A percentile compares a stretch with the other conserved stretches of the same genome.
These are phyloP conservation scores for Sophora flavescens DNA, from an alignment of 306 rosid species.

Conservation along the genomic window DNA sequence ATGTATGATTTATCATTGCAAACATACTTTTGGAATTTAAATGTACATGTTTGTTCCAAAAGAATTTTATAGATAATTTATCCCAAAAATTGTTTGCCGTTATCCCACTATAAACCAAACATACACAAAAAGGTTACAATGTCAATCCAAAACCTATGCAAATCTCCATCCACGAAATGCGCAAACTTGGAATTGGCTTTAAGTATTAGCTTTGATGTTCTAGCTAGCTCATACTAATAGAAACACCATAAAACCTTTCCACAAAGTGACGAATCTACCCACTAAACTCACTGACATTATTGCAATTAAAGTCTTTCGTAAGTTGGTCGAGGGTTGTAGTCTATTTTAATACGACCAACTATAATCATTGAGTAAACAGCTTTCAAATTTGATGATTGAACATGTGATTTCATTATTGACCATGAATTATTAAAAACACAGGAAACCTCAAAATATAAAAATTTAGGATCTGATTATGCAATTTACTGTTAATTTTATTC, in stretches of 20 bases:
- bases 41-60: too few relatives aligned
- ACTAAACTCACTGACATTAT: too few relatives aligned
- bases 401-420: not conserved
- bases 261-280: too few relatives aligned
- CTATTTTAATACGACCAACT: too few relatives aligned
- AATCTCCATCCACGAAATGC: conserved; percentile 21
- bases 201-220: not conserved
- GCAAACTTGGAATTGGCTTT: not conserved
- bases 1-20: too few relatives aligned
- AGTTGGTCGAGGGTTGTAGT: too few relatives aligned
- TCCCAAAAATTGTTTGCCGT: too few relatives aligned
- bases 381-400: not conserved
- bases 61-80: too few relatives aligned
- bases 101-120: too few relatives aligned
- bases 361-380: not conserved
- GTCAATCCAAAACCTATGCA: conserved; percentile 2
- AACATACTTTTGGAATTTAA: too few relatives aligned
- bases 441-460: not conserved
- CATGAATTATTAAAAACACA: not conserved
- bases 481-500: not conserved
- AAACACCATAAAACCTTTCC: too few relatives aligned
- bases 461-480: not conserved
- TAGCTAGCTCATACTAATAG: not conserved
- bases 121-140: not conserved
- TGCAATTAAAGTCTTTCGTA: too few relatives aligned